Evolutionary conservation across 257 asterid genomes (phyloP).

Genomic region (Solanum bulbocastanum): DNA sequence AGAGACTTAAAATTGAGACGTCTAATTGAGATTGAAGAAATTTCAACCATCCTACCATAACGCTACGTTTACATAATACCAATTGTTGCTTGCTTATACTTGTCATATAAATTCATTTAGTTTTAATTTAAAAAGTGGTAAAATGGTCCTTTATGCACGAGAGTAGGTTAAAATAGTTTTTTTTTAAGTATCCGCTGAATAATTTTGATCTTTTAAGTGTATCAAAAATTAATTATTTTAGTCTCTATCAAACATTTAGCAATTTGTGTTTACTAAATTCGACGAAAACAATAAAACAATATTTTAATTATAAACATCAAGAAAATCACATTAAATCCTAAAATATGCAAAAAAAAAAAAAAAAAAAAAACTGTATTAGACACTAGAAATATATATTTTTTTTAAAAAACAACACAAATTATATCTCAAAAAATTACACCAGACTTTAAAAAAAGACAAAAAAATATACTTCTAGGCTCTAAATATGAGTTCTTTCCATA

Average conservation of each 20-base stretch:
- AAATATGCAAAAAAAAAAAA: not conserved
- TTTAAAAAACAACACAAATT: not conserved
- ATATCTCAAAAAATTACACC: not conserved
- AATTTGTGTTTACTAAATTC: not conserved
- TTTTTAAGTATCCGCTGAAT: not conserved
- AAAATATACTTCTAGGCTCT: no score
- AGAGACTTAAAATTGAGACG: not conserved
- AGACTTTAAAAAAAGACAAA: not conserved
- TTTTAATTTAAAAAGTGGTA: not conserved
- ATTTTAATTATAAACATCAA: not conserved
- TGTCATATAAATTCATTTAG: not conserved
- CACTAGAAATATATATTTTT: not conserved
- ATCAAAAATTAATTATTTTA: not conserved
- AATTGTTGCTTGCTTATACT: not conserved
- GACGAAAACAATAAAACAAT: not conserved
- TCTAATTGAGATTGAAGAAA: not conserved
- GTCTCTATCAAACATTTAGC: not conserved
- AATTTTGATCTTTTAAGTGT: not conserved
- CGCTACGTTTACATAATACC: fast-evolving
- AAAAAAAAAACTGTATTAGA: not conserved
- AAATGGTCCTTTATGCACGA: not conserved
- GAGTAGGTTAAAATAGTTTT: not conserved
- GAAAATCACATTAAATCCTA: not conserved
- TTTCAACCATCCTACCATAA: not conserved
- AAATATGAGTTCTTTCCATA: not conserved